Base-by-base conservation (phyloP, 345 rosid genomes). In the Citrus maxima region DNA sequence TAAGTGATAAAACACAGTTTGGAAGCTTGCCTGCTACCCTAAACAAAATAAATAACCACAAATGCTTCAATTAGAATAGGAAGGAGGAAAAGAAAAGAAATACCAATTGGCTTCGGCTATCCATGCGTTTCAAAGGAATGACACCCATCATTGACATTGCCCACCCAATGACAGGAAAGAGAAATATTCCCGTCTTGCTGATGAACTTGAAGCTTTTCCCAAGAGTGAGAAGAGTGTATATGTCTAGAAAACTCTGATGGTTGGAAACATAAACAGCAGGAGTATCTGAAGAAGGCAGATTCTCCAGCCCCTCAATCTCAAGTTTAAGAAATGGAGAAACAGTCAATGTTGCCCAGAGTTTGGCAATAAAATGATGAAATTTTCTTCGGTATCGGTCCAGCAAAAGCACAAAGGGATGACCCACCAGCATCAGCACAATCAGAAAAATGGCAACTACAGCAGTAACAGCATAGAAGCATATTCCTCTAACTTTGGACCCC, bases 211-310 rank as follows among this genome's bases (percentile, higher is more conserved):
- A 94, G 90, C 88, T 84, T 84, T 89, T 87, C 27, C 95, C 98
- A 38, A 94, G 87, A 34, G 94, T 93, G 22, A 96, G 89, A 79
- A 96, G 98, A 4, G 94, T 86, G 80, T 89, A 94, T 78, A 93
- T 93, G 85, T 96, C 99, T 28, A 96, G 80, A 84, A 96, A 93
- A 72, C 99, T 96, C 81, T 93, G 98, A 83, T 96, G 99, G 84
- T 96, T 96, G 56, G 99, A 91, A 42, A 93, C 93, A 80, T 91
- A 96, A 4, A 96, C 95, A 55, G 98, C 94, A 71, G 97, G 89
- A 82, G 92, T 76, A 82, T 90, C 93, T 28, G 89, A 76, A 18
- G 88, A 83, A 61, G 97, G 98, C 60, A 96, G 88, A 87, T 93
- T 93, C 84, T 94, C 97, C 87, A 90, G 75, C 60, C 98, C 98